Percentiles rank a stretch among this genome's conserved stretches.
These are phyloP conservation scores for Porcisia hertigi DNA, from an alignment of 208 protist species.

Conservation along the genomic window DNA sequence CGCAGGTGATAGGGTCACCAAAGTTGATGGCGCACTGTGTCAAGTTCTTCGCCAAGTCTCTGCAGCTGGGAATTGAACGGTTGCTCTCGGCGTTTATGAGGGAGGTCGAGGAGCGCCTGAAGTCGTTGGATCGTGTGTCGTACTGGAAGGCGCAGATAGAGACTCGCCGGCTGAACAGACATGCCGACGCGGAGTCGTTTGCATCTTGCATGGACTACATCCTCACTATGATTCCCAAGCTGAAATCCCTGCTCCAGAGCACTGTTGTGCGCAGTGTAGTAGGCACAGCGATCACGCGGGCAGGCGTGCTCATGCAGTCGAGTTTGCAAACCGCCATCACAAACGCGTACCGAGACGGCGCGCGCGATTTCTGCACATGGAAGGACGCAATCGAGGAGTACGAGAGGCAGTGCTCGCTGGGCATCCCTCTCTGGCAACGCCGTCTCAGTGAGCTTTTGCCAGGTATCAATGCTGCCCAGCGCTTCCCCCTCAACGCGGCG, in stretches of 20 bases:
- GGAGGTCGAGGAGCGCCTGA: slow-evolving; percentile 66
- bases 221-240: slow-evolving; percentile 63
- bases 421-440: slow-evolving; percentile 69
- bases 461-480: slow-evolving; percentile 56
- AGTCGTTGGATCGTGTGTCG: slow-evolving; percentile 42
- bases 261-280: slow-evolving; percentile 80
- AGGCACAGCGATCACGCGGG: slow-evolving; percentile 70
- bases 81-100: slow-evolving; percentile 62
- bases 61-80: slow-evolving; percentile 79
- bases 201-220: slow-evolving; percentile 70
- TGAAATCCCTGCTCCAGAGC: slow-evolving; percentile 59
- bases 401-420: slow-evolving; percentile 41
- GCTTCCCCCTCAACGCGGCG: slow-evolving; percentile 65
- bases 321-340: slow-evolving; percentile 63
- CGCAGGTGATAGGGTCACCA: slow-evolving; percentile 69
- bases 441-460: slow-evolving; percentile 50
- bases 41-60: slow-evolving; percentile 65
- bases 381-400: slow-evolving; percentile 65
- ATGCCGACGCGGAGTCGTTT: slow-evolving; percentile 41
- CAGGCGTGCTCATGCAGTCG: slow-evolving; percentile 59
- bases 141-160: slow-evolving; percentile 77
- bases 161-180: slow-evolving; percentile 26
- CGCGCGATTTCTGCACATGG: slow-evolving; percentile 64
- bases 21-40: slow-evolving; percentile 67
- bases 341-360: slow-evolving; percentile 43